Percentiles rank a stretch among this genome's conserved stretches.
These are phyloP conservation scores for Saccharomycopsis babjevae DNA, from an alignment of 805 yeast species.

Conservation along the genomic window DNA sequence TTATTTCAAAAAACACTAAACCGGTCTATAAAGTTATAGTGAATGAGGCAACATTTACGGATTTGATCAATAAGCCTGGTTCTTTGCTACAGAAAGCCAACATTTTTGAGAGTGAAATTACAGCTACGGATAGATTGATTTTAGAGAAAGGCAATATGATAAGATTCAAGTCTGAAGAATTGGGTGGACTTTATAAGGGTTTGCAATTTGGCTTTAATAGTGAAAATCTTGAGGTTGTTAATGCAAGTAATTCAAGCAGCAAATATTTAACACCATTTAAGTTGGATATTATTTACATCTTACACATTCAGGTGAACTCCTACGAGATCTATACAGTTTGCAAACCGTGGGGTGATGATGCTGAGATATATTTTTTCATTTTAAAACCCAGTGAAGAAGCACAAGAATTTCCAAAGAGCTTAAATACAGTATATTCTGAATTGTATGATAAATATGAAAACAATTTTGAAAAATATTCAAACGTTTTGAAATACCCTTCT, in stretches of 20 bases:
- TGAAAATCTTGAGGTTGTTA: slow-evolving; percentile 40
- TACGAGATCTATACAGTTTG: slow-evolving; percentile 66
- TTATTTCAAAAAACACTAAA: slow-evolving; percentile 56
- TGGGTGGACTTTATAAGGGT: slow-evolving; percentile 83
- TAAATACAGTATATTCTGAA: slow-evolving; percentile 48
- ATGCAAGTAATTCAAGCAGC: slow-evolving; percentile 27
- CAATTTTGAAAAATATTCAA: slow-evolving; percentile 31
- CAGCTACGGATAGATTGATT: slow-evolving; percentile 60
- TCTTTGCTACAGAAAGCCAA: slow-evolving; percentile 53
- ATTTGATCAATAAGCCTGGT: slow-evolving; percentile 39
- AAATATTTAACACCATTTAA: slow-evolving; percentile 44
- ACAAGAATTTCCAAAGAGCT: slow-evolving; percentile 45
- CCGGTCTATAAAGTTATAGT: slow-evolving; percentile 37
- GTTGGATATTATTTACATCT: slow-evolving; percentile 50
- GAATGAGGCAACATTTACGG: slow-evolving; percentile 58
- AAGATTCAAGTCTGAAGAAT: slow-evolving; percentile 52
- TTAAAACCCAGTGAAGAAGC: slow-evolving; percentile 63
- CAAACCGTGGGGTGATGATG: slow-evolving; percentile 43
- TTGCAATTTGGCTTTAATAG: slow-evolving; percentile 74
- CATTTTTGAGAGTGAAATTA: slow-evolving; percentile 66
- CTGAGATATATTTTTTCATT: slow-evolving; percentile 40
- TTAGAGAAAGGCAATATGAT: slow-evolving; percentile 71
- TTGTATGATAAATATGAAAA: slow-evolving; percentile 38
- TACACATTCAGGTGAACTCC: slow-evolving; percentile 62
- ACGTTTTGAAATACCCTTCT: slow-evolving; percentile 43